Percentiles rank a stretch among this genome's conserved stretches.
Evolutionary conservation across 1,284 basidiomycete genomes (phyloP).

Genomic region (Ganoderma boninense): DNA sequence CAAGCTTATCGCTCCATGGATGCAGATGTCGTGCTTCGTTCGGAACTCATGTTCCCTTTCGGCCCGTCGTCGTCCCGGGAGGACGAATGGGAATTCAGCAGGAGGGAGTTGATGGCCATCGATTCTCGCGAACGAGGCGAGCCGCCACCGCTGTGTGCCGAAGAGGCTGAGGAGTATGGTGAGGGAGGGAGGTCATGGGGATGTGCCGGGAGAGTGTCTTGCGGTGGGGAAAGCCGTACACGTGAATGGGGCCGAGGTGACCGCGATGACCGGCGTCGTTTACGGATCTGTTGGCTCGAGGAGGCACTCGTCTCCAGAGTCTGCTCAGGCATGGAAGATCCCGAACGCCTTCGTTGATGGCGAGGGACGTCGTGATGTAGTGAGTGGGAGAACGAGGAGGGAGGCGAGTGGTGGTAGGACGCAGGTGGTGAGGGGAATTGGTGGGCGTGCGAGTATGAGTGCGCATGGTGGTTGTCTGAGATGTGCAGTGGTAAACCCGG

Average conservation of each 20-base stretch:
- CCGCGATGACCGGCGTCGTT: conserved; percentile 39
- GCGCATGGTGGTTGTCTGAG: conserved; percentile 30
- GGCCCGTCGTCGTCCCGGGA: conserved; percentile 29
- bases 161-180: conserved; percentile 40
- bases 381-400: conserved; percentile 19
- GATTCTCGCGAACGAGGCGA: conserved; percentile 44
- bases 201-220: conserved; percentile 24
- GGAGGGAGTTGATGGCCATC: conserved; percentile 52
- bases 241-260: conserved; percentile 36
- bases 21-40: conserved; percentile 31
- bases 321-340: conserved; percentile 26
- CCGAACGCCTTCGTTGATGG: conserved; percentile 32
- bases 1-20: conserved; percentile 28
- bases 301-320: conserved; percentile 19
- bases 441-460: conserved; percentile 30
- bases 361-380: conserved; percentile 27
- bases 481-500: conserved; percentile 33
- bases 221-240: conserved; percentile 20
- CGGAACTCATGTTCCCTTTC: conserved; percentile 33
- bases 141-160: conserved; percentile 39
- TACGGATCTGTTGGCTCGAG: conserved; percentile 34
- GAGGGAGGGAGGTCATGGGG: conserved; percentile 38
- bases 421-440: conserved; percentile 42
- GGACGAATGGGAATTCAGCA: conserved; percentile 40
- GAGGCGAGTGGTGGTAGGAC: conserved; percentile 40